These are phyloP conservation scores for Pseudocercospora fuligena DNA, from an alignment of 2,329 filamentous ascomycete species.

Conservation along the genomic window DNA sequence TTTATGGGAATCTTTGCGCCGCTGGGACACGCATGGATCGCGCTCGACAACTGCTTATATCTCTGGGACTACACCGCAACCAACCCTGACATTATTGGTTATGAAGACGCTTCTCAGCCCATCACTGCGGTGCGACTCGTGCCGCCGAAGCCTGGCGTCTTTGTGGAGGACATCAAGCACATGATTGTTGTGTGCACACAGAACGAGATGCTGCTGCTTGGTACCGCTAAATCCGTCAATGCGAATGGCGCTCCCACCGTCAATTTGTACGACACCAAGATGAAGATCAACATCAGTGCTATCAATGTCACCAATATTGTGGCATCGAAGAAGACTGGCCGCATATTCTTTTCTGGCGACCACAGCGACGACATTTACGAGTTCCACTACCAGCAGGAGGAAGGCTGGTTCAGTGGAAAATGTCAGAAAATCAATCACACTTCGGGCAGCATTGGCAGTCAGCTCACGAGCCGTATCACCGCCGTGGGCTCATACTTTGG, in stretches of 20 bases:
- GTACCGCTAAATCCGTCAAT: slow-evolving; percentile 70
- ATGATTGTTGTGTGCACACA: slow-evolving; percentile 88
- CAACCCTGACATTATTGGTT: slow-evolving; percentile 90
- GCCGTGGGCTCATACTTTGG: slow-evolving; percentile 33
- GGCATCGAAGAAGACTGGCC: slow-evolving; percentile 76
- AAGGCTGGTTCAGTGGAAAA: slow-evolving; percentile 94
- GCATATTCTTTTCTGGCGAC: slow-evolving; percentile 88
- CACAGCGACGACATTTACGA: slow-evolving; percentile 88
- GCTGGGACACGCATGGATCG: slow-evolving; percentile 92
- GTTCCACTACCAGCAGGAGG: slow-evolving; percentile 94
- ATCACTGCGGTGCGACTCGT: slow-evolving; percentile 92
- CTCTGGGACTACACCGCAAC: slow-evolving; percentile 96
- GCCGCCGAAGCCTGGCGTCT: slow-evolving; percentile 82
- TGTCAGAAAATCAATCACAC: slow-evolving; percentile 73
- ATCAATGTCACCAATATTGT: slow-evolving; percentile 74
- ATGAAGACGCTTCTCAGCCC: slow-evolving; percentile 83
- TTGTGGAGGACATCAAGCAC: slow-evolving; percentile 82
- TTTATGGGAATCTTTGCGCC: slow-evolving; percentile 94
- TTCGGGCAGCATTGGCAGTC: slow-evolving; percentile 40
- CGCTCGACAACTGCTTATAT: slow-evolving; percentile 94
- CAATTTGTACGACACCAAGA: slow-evolving; percentile 83
- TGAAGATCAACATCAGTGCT: slow-evolving; percentile 77
- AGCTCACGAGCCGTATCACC: slow-evolving; percentile 48
- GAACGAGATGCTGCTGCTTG: slow-evolving; percentile 83
- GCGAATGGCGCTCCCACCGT: slow-evolving; percentile 72